A percentile compares a stretch with the other conserved stretches of the same genome.
phyloP scores from a whole-genome alignment of 306 rosid genomes.

The Crataegus laevigata region DNA sequence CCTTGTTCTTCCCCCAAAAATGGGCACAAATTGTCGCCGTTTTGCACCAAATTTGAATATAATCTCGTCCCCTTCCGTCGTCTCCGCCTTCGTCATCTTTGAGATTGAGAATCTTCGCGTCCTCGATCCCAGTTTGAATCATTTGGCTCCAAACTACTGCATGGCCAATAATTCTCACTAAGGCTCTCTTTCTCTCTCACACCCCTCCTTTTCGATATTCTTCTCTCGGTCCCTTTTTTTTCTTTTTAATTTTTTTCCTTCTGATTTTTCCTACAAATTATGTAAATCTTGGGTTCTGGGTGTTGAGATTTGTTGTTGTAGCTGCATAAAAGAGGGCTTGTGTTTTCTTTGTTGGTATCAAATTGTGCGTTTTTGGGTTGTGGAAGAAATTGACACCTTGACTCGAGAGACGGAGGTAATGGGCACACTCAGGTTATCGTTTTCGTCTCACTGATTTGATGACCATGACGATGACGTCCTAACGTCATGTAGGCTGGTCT shows the following conservation, averaged over 20 bases:
- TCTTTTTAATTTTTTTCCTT: background rate
- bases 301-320: background rate
- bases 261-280: constrained; percentile 1
- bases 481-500: too few species aligned
- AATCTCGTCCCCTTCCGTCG: constrained; percentile 19
- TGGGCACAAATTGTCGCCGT: background rate
- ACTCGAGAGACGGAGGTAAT: constrained; percentile 35
- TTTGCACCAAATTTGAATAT: constrained; percentile 37
- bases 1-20: background rate
- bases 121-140: constrained; percentile 96
- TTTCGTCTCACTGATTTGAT: too few species aligned
- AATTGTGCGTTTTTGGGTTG: background rate
- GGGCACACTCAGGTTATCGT: constrained; percentile 14
- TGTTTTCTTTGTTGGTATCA: background rate
- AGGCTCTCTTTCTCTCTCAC: constrained; percentile 14
- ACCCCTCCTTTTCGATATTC: background rate
- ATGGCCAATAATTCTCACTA: constrained; percentile 87
- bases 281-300: constrained; percentile 25
- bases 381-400: constrained; percentile 12
- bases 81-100: constrained; percentile 26
- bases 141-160: constrained; percentile 69
- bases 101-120: constrained; percentile 62
- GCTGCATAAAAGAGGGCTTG: background rate
- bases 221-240: background rate
- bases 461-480: too few species aligned